Evolutionary conservation across 306 rosid genomes (phyloP).

Genomic region (Crataegus laevigata): DNA sequence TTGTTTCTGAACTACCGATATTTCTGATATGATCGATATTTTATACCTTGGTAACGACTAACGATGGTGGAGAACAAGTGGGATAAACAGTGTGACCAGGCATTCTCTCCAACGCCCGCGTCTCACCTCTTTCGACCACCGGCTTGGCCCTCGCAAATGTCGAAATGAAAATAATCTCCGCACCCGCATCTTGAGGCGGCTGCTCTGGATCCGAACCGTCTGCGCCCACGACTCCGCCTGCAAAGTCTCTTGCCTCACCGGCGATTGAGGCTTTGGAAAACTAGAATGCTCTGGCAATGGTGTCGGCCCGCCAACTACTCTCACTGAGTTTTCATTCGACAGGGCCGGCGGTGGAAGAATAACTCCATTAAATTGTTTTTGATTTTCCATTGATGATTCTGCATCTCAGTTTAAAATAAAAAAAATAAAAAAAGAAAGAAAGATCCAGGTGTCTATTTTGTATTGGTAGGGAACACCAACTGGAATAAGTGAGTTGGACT

Average conservation of each 20-base stretch:
- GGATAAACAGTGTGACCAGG: slow-evolving; percentile 87
- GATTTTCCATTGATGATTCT: too few species aligned
- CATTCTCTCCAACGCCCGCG: slow-evolving; percentile 65
- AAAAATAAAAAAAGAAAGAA: too few species aligned
- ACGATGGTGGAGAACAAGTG: slow-evolving; percentile 51
- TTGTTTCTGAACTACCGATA: too few species aligned
- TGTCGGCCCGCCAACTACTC: slow-evolving; percentile 45
- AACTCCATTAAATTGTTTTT: too few species aligned
- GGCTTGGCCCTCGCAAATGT: slow-evolving; percentile 58
- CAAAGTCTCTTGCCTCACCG: slow-evolving; percentile 61
- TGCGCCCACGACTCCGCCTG: slow-evolving; percentile 49
- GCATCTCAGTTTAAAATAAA: too few species aligned
- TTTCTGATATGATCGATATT: too few species aligned
- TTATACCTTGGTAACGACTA: too few species aligned
- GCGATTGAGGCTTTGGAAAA: slow-evolving; percentile 50
- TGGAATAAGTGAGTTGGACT: too few species aligned
- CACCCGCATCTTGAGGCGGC: slow-evolving; percentile 73
- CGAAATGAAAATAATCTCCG: slow-evolving; percentile 44
- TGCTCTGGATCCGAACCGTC: slow-evolving; percentile 72
- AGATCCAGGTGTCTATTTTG: too few species aligned
- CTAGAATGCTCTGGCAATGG: slow-evolving; percentile 39
- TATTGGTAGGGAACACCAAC: too few species aligned
- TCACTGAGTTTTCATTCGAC: slow-evolving; percentile 48
- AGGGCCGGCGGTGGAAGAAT: slow-evolving; percentile 28
- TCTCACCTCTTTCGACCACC: slow-evolving; percentile 44